These are phyloP conservation scores for Trametes hirsuta DNA, from an alignment of 1,284 basidiomycete species.

Conservation along the genomic window DNA sequence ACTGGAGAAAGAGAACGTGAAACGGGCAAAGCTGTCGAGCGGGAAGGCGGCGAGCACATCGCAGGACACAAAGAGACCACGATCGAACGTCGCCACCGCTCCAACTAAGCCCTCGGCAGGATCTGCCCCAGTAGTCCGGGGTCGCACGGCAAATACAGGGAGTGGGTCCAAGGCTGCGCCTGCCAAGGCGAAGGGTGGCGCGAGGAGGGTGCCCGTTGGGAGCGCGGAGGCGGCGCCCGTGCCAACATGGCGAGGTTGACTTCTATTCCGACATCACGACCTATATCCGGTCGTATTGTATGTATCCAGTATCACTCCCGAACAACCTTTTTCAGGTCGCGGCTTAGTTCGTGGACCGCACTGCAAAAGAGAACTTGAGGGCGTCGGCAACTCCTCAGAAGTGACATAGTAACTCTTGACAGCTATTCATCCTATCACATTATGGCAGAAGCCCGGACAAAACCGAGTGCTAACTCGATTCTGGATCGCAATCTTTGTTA, in stretches of 20 bases:
- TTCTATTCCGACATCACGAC: too few relatives aligned
- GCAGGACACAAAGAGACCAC: slow-evolving; percentile 1
- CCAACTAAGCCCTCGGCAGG: slow-evolving; percentile 6
- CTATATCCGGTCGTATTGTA: too few relatives aligned
- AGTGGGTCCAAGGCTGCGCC: slow-evolving; percentile 14
- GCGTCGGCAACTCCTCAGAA: too few relatives aligned
- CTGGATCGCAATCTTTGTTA: too few relatives aligned
- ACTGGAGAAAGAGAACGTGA: slow-evolving; percentile 33
- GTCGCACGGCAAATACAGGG: not conserved
- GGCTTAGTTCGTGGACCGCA: too few relatives aligned
- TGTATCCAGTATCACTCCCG: too few relatives aligned
- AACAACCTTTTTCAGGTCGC: too few relatives aligned
- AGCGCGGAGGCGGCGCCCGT: slow-evolving; percentile 56
- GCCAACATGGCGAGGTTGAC: slow-evolving; percentile 39
- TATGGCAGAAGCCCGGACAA: too few relatives aligned
- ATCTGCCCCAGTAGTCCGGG: not conserved
- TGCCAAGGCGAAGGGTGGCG: slow-evolving; percentile 39
- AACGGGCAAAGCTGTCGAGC: slow-evolving; percentile 27
- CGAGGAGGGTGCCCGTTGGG: slow-evolving; percentile 59
- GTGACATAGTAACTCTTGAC: too few relatives aligned
- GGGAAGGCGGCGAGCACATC: not conserved
- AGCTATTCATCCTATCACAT: too few relatives aligned
- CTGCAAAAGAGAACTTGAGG: too few relatives aligned
- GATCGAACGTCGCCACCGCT: not conserved
- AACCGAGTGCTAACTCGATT: too few relatives aligned